phyloP scores from a whole-genome alignment of 306 rosid genomes.

The Senna siamea region DNA sequence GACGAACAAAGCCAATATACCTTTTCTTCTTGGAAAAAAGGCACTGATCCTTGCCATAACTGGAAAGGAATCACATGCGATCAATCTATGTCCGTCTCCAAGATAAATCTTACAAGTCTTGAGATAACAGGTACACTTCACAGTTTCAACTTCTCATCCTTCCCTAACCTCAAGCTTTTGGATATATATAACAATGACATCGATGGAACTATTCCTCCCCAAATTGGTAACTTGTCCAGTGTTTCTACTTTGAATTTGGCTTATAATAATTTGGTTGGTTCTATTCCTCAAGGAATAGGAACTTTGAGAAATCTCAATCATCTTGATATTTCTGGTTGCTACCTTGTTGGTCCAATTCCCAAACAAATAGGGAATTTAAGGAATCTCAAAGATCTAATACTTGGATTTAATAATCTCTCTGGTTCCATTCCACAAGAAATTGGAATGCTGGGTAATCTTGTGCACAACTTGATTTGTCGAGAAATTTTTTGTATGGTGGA shows the following conservation, averaged over 20 bases:
- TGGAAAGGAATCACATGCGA: background rate
- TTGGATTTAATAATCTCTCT: background rate
- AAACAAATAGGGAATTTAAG: background rate
- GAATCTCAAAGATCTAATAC: background rate
- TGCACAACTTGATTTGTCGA: background rate
- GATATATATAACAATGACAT: background rate
- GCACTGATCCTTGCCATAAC: background rate
- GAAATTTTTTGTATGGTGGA: background rate
- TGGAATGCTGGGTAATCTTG: background rate
- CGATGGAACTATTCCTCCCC: background rate
- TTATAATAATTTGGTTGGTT: background rate
- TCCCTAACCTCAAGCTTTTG: background rate
- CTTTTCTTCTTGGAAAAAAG: background rate
- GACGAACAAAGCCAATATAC: background rate
- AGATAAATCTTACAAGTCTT: background rate
- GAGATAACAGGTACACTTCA: background rate
- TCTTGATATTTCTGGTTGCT: background rate
- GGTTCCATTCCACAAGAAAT: conserved; percentile 19
- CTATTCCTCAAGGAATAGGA: conserved; percentile 22
- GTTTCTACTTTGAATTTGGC: background rate
- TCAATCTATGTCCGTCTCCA: background rate
- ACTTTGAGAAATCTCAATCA: background rate
- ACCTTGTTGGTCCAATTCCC: conserved; percentile 25
- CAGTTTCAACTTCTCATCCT: background rate
- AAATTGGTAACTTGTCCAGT: background rate